Evolutionary conservation across 2,329 filamentous ascomycete genomes (phyloP), one percentile per base, ranked within the genome.

Genomic region (Stagonosporopsis cucurbitacearum): DNA sequence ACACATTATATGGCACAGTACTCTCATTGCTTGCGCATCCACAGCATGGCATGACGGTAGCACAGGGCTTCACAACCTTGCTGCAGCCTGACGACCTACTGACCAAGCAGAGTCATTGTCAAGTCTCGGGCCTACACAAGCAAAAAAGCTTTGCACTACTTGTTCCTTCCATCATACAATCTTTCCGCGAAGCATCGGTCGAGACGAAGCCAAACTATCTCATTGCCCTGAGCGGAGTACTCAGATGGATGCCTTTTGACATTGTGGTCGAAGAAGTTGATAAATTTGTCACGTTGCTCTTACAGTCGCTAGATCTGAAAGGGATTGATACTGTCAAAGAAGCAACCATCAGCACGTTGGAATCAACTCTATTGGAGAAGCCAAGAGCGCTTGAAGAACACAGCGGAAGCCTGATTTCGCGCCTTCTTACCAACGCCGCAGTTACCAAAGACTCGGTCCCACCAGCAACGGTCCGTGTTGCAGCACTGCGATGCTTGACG

Each of bases 81-180:
- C 79, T 89, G 5, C 78, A 83, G 23, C 80, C 84, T 2, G 85
- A 88, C 61, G 84, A 87, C 58, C 76, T 89, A 20, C 74, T 89
- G 32, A 85, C 80, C 12, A 81, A 84, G 57, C 74, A 80, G 33
- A 89, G 89, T 63, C 82, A 85, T 58, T 87, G 86, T 57, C 80
- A 81, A 17, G 82, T 89, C 33, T 83, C 86, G 3, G 78, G 86
- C 3, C 77, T 89, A 2, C 82, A 84, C 61, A 87, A 86, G 66
- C 87, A 89, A 65, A 85, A 84, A 58, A 80, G 84, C 36, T 89
- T 89, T 73, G 81, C 80, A 26, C 82, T 85, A 15, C 77, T 86
- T 4, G 78, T 85, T 2, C 86, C 86, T 0, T 72, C 80, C 26
- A 82, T 88, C 45, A 81, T 83, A 4, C 72, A 78, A 23, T 76